Evolutionary conservation across 257 asterid genomes (phyloP), one percentile per base, ranked within the genome.

Genomic region (Solanum chaucha): DNA sequence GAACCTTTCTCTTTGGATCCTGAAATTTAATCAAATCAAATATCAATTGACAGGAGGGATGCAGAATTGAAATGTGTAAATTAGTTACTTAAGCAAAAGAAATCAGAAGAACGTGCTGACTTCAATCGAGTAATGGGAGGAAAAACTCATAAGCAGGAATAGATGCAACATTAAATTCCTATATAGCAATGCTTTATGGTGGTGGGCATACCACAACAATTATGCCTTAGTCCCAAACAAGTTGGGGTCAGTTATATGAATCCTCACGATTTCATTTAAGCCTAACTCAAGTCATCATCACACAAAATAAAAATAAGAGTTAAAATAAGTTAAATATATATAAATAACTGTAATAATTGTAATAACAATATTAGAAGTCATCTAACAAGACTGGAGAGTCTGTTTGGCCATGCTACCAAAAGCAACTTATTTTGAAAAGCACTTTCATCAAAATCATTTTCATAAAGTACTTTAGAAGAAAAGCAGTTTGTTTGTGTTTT

Each of bases 1-100:
- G 99, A 91, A 95, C 91, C 95, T 97, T 97, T 24, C 96, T 93
- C 90, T 96, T 97, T 87, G 99, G 99, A 90, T 97, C 99, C 99
- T 97, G 87, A 87, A 74, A 88, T 84, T 80, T 80, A 46, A 46
- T 58, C 68, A 80, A 46, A 80, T 80, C 28, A 28, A 46, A 46
- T 17, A 80, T 44, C 68, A 80, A 46, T 2, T 17, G 28, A 46
- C 67, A 48, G 41, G 17, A 80, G 28, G 41, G 5, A 80, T 80
- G 67, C 41, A 15, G 85, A 48, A 80, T 48, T 26, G 19, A 6
- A 17, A 80, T 12, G 68, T 48, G 24, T 44, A 46, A 17, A 80
- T 5, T 28, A 80, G 85, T 51, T 48, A 5, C 26, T 38, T 75
- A 38, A 38, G 15, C 22, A 36, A 75, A 75, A 75, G 58, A 75